Percentiles rank a stretch among this genome's conserved stretches.
phyloP scores from a whole-genome alignment of 2,329 filamentous ascomycete genomes.

The Cryphonectria parasitica region DNA sequence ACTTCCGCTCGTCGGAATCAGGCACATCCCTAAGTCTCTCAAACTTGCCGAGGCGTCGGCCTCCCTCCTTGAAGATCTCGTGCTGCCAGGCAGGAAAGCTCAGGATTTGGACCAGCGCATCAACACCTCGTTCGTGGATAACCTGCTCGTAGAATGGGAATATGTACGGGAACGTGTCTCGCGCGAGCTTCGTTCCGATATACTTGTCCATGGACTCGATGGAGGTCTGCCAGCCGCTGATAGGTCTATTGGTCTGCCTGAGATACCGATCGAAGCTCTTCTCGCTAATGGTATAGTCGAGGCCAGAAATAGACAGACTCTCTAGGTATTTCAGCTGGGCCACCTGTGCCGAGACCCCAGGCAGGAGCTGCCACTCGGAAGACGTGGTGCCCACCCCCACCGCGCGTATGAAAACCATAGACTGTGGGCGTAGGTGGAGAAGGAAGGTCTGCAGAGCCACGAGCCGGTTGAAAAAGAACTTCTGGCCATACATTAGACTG shows the following conservation, averaged over 20 bases:
- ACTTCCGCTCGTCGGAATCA: neutral
- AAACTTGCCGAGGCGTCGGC: neutral
- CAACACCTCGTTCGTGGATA: neutral
- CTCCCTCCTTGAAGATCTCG: neutral
- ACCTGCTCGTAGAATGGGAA: constrained; percentile 13
- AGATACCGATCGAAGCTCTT: neutral
- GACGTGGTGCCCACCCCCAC: neutral
- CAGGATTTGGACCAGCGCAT: neutral
- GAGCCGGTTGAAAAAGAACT: neutral
- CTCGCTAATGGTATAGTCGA: neutral
- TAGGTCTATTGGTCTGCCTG: neutral
- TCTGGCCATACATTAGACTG: neutral
- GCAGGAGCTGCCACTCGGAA: constrained; percentile 11
- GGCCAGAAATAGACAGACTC: neutral
- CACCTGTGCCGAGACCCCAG: neutral
- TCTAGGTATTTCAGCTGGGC: neutral
- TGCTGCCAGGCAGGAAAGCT: neutral
- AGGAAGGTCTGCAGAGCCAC: constrained; percentile 10
- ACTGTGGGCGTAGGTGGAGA: constrained; percentile 4
- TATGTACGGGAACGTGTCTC: constrained; percentile 12
- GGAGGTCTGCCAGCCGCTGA: neutral
- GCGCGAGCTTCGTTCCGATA: constrained; percentile 8
- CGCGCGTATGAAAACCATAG: neutral
- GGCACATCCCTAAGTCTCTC: neutral
- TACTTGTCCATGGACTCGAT: constrained; percentile 7